Base-by-base conservation (phyloP, 108 stramenopile genomes). In the Mayamaea pseudoterrestris region DNA sequence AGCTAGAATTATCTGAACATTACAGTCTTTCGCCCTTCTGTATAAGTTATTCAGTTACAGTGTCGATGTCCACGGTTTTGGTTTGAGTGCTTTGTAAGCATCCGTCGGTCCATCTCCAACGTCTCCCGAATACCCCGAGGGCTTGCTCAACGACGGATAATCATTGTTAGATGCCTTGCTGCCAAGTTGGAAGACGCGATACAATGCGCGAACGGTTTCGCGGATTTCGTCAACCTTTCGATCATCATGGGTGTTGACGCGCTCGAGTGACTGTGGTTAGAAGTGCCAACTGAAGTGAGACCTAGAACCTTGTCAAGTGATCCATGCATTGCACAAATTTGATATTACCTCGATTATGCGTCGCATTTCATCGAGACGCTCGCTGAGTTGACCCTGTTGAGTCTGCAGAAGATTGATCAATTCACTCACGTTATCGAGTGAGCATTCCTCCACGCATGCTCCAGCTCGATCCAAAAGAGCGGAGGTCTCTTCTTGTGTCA, bases 111-210 rank as follows among this genome's bases (percentile, higher is more conserved):
- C 82, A 31, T 73, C 55, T 31, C 78, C 83, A 41, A 84, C 63
- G 23, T 84, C 83, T 28, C 83, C 83, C 53, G 46, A 58, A 55
- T 62, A 84, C 14, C 78, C 78, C 35, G 59, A 76, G 13, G 84
- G 74, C 51, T 57, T 58, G 14, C 61, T 56, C 18, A 79, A 62
- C 7, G 74, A 58, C 13, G 83, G 83, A 35, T 84, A 84, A 48
- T 84, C 68, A 52, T 80, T 78, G 17, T 74, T 77, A 60, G 68
- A 70, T 6, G 84, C 77, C 66, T 81, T 81, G 65, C 70, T 70
- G 16, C 63, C 59, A 18, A 60, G 57, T 13, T 71, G 59, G 45
- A 85, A 85, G 36, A 85, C 65, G 37, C 83, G 74, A 43, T 73
- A 59, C 48, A 85, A 67, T 30, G 76, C 83, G 37, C 74, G 77